Conservation (phyloP, 2,329 filamentous ascomycete genomes). For the Mollisiaceae sp. region DNA sequence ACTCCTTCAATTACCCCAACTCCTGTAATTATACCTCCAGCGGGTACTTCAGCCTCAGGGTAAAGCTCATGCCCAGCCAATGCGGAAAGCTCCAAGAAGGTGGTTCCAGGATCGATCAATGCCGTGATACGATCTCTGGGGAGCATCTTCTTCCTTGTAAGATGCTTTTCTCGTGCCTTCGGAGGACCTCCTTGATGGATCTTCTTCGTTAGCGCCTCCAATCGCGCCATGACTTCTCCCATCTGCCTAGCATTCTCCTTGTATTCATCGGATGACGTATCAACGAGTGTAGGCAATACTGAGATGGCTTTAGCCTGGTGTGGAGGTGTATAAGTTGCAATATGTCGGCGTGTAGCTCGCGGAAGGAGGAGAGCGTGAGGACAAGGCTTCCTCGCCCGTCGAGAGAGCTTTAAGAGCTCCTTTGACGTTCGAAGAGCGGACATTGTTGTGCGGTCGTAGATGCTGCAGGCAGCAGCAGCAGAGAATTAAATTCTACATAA, state of each 20-base stretch:
- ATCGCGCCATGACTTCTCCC: conserved; percentile 70
- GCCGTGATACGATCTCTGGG: conserved; percentile 87
- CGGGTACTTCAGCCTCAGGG: conserved; percentile 82
- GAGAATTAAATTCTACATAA: conserved; percentile 30
- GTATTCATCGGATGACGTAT: conserved; percentile 78
- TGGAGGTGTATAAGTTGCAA: conserved; percentile 79
- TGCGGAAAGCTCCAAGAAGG: conserved; percentile 92
- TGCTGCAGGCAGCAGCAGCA: conserved; percentile 29
- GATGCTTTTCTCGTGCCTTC: conserved; percentile 86
- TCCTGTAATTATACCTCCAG: conserved; percentile 90
- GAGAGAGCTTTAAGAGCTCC: conserved; percentile 51
- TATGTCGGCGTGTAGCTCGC: conserved; percentile 36
- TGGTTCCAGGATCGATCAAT: conserved; percentile 85
- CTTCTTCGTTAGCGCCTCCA: conserved; percentile 72
- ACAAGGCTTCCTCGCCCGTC: conserved; percentile 47
- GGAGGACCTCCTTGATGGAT: conserved; percentile 78
- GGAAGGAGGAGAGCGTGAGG: conserved; percentile 35
- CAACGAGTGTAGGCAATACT: conserved; percentile 75
- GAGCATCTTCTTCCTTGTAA: conserved; percentile 90
- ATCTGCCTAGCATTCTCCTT: conserved; percentile 81
- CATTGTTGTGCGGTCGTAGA: conserved; percentile 47
- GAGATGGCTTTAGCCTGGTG: conserved; percentile 86
- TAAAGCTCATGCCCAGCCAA: conserved; percentile 88
- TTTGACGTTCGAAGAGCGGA: conserved; percentile 53
- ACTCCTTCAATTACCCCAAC: conserved; percentile 90